These are phyloP conservation scores for Plantago elongata DNA, from an alignment of 257 asterid genomes.

Conservation along the genomic window DNA sequence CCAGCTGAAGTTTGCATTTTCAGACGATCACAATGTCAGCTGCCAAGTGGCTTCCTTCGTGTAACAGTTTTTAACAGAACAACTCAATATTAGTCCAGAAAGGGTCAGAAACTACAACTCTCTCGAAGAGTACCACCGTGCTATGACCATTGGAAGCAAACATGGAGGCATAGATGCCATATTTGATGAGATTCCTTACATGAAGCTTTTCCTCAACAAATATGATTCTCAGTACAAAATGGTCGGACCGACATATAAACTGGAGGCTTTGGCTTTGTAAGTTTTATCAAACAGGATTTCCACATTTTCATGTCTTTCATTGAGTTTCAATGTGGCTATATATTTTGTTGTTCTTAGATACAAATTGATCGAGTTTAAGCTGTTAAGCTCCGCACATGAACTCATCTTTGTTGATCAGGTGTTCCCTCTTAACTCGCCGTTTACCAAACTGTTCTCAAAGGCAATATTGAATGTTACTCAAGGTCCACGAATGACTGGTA, in stretches of 20 bases:
- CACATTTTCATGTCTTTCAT: no score
- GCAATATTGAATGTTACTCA: slow-evolving; percentile 37
- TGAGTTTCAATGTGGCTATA: no score
- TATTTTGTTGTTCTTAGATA: no score
- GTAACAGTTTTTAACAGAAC: slow-evolving; percentile 16
- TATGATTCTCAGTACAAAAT: slow-evolving; percentile 31
- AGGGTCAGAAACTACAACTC: slow-evolving; percentile 25
- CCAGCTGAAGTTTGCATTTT: slow-evolving; percentile 29
- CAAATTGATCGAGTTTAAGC: neutral
- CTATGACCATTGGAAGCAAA: slow-evolving; percentile 33
- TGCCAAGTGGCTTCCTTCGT: slow-evolving; percentile 35
- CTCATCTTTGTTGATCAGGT: slow-evolving; percentile 27
- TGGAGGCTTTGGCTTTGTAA: slow-evolving; percentile 38
- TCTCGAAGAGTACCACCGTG: slow-evolving; percentile 26
- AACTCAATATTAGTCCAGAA: slow-evolving; percentile 13
- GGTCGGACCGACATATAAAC: slow-evolving; percentile 33
- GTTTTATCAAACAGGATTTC: slow-evolving; percentile 2
- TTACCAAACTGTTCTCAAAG: slow-evolving; percentile 34
- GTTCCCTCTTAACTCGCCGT: slow-evolving; percentile 30
- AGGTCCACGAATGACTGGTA: slow-evolving; percentile 22
- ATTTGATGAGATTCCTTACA: slow-evolving; percentile 31
- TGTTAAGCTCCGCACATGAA: no score
- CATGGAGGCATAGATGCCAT: slow-evolving; percentile 39
- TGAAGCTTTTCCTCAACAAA: slow-evolving; percentile 24
- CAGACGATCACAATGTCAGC: slow-evolving; percentile 27